These are phyloP conservation scores for Cryptosporidium bovis DNA, from an alignment of 169 alveolate species.

Conservation along the genomic window DNA sequence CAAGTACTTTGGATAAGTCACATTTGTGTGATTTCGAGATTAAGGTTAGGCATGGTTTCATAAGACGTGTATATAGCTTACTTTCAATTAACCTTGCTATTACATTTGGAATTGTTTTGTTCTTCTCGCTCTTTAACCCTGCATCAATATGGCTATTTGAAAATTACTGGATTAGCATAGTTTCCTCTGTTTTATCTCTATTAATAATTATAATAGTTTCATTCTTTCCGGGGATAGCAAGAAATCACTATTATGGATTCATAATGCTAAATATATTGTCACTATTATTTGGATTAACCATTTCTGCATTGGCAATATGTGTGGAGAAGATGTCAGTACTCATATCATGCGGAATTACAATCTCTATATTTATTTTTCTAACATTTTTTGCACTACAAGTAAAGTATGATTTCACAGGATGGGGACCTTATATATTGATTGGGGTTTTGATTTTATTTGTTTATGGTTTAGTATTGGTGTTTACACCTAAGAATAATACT, in stretches of 20 bases:
- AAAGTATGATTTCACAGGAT: conserved; percentile 85
- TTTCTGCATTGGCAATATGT: conserved; percentile 68
- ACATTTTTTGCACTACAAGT: conserved; percentile 84
- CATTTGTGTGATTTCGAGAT: conserved; percentile 22
- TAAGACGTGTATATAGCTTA: conserved; percentile 85
- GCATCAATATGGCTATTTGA: conserved; percentile 69
- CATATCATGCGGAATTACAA: conserved; percentile 83
- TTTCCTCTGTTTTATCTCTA: conserved; percentile 72
- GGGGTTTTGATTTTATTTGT: conserved; percentile 74
- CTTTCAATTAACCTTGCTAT: conserved; percentile 81
- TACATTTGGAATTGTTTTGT: conserved; percentile 77
- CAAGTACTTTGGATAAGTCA: not conserved
- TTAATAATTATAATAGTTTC: conserved; percentile 73
- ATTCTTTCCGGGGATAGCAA: conserved; percentile 75
- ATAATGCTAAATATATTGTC: conserved; percentile 31
- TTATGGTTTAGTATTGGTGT: conserved; percentile 75
- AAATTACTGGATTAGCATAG: conserved; percentile 69
- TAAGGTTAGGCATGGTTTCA: conserved; percentile 84
- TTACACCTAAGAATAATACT: conserved; percentile 70
- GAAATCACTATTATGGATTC: conserved; percentile 62
- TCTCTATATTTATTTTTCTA: conserved; percentile 79
- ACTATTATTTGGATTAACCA: conserved; percentile 77
- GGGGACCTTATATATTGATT: conserved; percentile 78
- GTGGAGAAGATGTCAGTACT: conserved; percentile 76
- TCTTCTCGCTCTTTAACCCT: conserved; percentile 73